Evolutionary conservation across 176 grass and related monocot species (phyloP).

Genomic region (Avena sativa): DNA sequence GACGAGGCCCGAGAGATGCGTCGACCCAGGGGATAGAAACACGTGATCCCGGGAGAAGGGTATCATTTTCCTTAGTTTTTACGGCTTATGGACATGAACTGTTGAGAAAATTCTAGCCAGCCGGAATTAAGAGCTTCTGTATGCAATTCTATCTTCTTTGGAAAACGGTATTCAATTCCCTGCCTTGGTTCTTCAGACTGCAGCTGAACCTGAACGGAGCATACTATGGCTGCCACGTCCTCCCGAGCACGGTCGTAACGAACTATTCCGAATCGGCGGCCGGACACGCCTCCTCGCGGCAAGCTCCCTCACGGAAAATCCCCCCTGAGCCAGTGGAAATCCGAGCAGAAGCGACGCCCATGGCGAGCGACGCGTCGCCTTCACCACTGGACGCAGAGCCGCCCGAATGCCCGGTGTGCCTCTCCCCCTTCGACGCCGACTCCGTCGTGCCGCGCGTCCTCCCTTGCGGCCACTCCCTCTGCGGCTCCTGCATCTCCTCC

Average conservation of each 20-base stretch:
- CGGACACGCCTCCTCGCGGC: neutral
- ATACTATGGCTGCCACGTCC: neutral
- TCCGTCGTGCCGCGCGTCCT: conserved; percentile 71
- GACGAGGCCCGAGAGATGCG: too few species aligned
- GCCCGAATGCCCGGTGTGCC: conserved; percentile 90
- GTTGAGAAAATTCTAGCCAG: too few species aligned
- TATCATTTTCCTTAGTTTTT: too few species aligned
- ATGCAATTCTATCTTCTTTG: too few species aligned
- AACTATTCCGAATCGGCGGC: neutral
- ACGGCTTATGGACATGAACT: too few species aligned
- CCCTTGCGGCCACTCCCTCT: conserved; percentile 86
- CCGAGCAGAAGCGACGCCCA: conserved; percentile 15
- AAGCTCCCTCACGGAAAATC: neutral
- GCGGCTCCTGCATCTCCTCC: conserved; percentile 65
- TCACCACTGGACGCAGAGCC: conserved; percentile 31
- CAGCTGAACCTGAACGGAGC: conserved; percentile 38
- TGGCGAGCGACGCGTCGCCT: conserved; percentile 21
- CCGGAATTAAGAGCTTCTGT: too few species aligned
- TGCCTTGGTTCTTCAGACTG: conserved; percentile 42
- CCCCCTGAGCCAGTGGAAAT: neutral
- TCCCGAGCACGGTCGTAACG: neutral
- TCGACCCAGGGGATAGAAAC: too few species aligned
- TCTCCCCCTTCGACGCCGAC: conserved; percentile 62
- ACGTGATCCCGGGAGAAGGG: too few species aligned
- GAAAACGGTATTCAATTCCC: too few species aligned